Evolutionary conservation across 1,284 basidiomycete genomes (phyloP), one percentile per base, ranked within the genome.

Genomic region (Moesziomyces globuligerus): DNA sequence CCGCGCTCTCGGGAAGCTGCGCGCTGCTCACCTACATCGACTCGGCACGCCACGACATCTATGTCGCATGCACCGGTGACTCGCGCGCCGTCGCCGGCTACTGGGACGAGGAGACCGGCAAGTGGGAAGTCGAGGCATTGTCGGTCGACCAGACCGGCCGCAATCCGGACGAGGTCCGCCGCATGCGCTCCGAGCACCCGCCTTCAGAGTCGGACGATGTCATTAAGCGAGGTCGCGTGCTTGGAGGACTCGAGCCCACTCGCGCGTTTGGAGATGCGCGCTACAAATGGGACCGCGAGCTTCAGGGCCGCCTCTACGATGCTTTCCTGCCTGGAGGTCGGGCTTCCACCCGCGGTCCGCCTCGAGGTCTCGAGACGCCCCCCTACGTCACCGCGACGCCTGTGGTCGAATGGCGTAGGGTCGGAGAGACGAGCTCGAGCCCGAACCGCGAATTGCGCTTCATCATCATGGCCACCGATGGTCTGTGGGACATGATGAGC

Each of bases 141-240:
- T 92, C 88, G 32, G 91, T 96, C 80, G 96, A 98, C 81, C 94
- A 98, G 85, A 98, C 94, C 10, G 95, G 93, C 25, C 88, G 92
- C 61, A 98, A 95, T 81, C 89, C 88, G 11, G 90, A 88, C 55
- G 95, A 99, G 83, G 83, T 86, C n/a, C 75, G 73, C 42, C 62
- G 96, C 57, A 89, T 99, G 72, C 90, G 88, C 74, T 88, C 88
- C 5, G 94, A 98, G 83, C 96, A 99, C 41, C 81, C 81, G 2
- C 80, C 86, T 38, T 88, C 89, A 25, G 94, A 98, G 83, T 87
- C 88, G 28, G 86, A 89, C 55, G 87, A 88, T 41, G 94, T 98
- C 36, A 90, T 98, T 76, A 87, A 88, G 70, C 87, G 90, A 37
- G 96, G 79, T 15, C 67, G 81, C 17, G 81, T 83, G 32, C 66